Evolutionary conservation across 495 filamentous ascomycete species (phyloP), one percentile per base, ranked within the genome.

Genomic region (Neurospora sp.): DNA sequence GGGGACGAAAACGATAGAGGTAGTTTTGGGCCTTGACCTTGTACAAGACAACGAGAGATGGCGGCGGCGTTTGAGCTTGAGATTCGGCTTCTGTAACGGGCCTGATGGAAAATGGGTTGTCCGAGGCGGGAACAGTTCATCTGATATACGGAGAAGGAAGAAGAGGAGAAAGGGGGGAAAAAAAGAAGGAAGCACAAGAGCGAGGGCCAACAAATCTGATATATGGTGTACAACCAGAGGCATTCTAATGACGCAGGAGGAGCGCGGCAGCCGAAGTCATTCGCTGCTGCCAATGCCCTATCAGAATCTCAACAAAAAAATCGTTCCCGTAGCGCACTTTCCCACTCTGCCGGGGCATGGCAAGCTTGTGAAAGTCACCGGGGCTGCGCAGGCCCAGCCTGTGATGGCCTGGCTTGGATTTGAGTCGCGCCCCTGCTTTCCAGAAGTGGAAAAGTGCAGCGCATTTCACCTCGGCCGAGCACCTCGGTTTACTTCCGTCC

Each of bases 251-350:
- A 65, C 53, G 53, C 53, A 35, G 53, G 53, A 65, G 53, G 27
- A 65, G 53, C 22, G 22, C 53, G 53, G 53, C 53, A 61, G 27
- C 53, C 53, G 12, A 61, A 61, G 53, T 61, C 53, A 61, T 35
- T 61, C 53, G 53, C 27, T 31, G 12, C 53, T 61, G 53, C 20
- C 44, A 65, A 65, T 65, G 53, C 27, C 53, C 53, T 65, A 65
- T 65, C 53, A 65, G 53, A 65, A 65, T 65, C 53, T 65, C 53
- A 65, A 65, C 53, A 65, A 65, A 65, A 65, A 65, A 65, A 65
- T 65, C 53, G 53, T 35, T 65, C 53, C 53, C 27, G 53, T 65
- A 65, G 53, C 53, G 53, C 53, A 65, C 27, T 35, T 65, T 35
- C 27, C 53, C 53, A 35, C 53, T 61, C 53, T 37, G 35, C 35